These are phyloP conservation scores for Dictyostelium discoideum DNA, from an alignment of 78 protist species.

Conservation along the genomic window DNA sequence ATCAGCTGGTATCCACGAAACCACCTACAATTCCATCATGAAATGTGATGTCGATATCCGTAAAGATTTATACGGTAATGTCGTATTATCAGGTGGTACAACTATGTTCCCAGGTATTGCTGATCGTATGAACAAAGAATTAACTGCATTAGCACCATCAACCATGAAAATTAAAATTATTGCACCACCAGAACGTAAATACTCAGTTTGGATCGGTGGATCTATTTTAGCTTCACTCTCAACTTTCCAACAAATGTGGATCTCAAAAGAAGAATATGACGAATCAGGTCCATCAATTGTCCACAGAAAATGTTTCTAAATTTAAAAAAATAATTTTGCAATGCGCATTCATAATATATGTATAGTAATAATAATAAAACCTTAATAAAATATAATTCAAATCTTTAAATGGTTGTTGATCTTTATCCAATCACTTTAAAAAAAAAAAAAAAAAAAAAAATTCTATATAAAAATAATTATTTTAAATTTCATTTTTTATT, in stretches of 20 bases:
- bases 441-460: no score
- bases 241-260: conserved; percentile 83
- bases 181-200: conserved; percentile 85
- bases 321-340: no score
- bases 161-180: conserved; percentile 31
- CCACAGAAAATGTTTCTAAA: conserved; percentile 13
- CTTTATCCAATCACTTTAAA: no score
- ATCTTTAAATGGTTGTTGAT: no score
- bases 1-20: conserved; percentile 75
- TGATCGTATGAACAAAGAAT: conserved; percentile 67
- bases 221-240: conserved; percentile 84
- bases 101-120: conserved; percentile 31
- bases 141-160: conserved; percentile 67
- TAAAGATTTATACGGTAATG: conserved; percentile 62
- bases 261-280: conserved; percentile 86
- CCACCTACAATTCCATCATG: conserved; percentile 62
- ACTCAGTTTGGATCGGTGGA: conserved; percentile 91
- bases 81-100: conserved; percentile 88
- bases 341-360: no score
- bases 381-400: no score
- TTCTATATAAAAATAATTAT: no score
- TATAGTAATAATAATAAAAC: no score
- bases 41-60: conserved; percentile 82
- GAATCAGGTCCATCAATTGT: conserved; percentile 49
- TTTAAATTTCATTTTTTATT: no score